Conservation (phyloP, 2,329 filamentous ascomycete species). For the Samsoniella hepiali region DNA sequence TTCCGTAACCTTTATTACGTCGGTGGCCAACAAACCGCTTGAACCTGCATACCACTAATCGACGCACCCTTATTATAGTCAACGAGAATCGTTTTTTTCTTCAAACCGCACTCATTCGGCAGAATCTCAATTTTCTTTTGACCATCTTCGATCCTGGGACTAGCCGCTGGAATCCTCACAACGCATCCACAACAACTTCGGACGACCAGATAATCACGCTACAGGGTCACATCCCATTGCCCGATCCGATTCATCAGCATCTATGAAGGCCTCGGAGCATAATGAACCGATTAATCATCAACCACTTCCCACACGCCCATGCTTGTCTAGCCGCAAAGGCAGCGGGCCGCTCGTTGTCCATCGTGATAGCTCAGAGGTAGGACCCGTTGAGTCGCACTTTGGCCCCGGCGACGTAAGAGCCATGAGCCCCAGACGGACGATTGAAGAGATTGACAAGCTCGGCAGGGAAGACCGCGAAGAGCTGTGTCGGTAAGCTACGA, state of each 20-base stretch:
- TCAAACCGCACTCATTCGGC: no score
- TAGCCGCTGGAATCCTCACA: no score
- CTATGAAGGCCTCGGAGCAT: constrained; percentile 33
- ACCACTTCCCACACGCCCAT: constrained; percentile 58
- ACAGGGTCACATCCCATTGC: constrained; percentile 32
- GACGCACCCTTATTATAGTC: no score
- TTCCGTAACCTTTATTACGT: constrained; percentile 14
- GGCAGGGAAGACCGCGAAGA: constrained; percentile 75
- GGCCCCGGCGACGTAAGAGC: constrained; percentile 85
- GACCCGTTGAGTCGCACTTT: constrained; percentile 70
- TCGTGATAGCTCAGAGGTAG: constrained; percentile 69
- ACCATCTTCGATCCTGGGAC: not conserved
- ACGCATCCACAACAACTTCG: constrained; percentile 20
- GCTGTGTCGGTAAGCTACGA: constrained; percentile 49
- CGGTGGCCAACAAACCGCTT: constrained; percentile 12
- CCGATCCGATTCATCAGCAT: constrained; percentile 37
- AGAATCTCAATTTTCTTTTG: not conserved
- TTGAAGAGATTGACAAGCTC: constrained; percentile 84
- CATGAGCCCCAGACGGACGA: constrained; percentile 91
- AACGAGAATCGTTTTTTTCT: no score
- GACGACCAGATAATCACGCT: constrained; percentile 25
- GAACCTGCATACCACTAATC: no score
- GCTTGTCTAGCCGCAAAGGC: constrained; percentile 69
- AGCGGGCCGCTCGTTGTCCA: constrained; percentile 81
- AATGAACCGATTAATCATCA: constrained; percentile 44